A percentile compares a stretch with the other conserved stretches of the same genome.
These are phyloP conservation scores for Diaporthe ampelina DNA, from an alignment of 2,329 filamentous ascomycete species.

Conservation along the genomic window DNA sequence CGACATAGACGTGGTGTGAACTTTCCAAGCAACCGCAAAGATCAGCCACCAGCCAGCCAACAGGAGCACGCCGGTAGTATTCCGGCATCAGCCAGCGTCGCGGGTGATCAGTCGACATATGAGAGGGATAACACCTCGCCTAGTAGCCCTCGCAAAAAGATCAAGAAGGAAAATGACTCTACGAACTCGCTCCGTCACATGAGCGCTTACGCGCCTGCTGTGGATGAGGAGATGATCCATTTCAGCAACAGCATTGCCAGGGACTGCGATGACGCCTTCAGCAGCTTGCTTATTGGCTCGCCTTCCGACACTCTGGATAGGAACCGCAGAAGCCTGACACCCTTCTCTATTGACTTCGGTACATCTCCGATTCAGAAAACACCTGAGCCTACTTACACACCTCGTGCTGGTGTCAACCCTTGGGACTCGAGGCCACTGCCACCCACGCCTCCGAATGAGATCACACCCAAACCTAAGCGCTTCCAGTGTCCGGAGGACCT, in stretches of 20 bases:
- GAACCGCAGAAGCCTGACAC: slow-evolving; percentile 53
- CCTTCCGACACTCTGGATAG: slow-evolving; percentile 42
- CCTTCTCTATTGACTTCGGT: slow-evolving; percentile 59
- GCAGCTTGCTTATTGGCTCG: slow-evolving; percentile 67
- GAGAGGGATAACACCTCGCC: slow-evolving; percentile 45
- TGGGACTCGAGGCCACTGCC: slow-evolving; percentile 67
- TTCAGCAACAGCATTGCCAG: slow-evolving; percentile 89
- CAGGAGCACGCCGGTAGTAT: slow-evolving; percentile 41
- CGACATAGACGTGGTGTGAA: slow-evolving; percentile 68
- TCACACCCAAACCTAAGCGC: slow-evolving; percentile 43
- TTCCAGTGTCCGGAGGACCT: slow-evolving; percentile 1
- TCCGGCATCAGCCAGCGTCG: slow-evolving; percentile 47
- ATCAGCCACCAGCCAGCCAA: slow-evolving; percentile 43
- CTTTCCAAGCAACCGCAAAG: slow-evolving; percentile 65
- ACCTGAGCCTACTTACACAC: slow-evolving; percentile 29
- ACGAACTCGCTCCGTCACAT: slow-evolving; percentile 33
- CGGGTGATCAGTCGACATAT: slow-evolving; percentile 48
- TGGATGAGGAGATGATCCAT: slow-evolving; percentile 79
- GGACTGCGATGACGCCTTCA: slow-evolving; percentile 94
- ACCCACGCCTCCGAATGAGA: slow-evolving; percentile 58
- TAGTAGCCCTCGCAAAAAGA: slow-evolving; percentile 44
- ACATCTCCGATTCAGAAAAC: slow-evolving; percentile 43
- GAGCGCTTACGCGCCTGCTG: slow-evolving; percentile 46
- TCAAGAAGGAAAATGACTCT: slow-evolving; percentile 24
- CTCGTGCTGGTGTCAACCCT: slow-evolving; percentile 38